Conservation (phyloP, 2,329 filamentous ascomycete genomes). For the Alternaria triticimaculans region DNA sequence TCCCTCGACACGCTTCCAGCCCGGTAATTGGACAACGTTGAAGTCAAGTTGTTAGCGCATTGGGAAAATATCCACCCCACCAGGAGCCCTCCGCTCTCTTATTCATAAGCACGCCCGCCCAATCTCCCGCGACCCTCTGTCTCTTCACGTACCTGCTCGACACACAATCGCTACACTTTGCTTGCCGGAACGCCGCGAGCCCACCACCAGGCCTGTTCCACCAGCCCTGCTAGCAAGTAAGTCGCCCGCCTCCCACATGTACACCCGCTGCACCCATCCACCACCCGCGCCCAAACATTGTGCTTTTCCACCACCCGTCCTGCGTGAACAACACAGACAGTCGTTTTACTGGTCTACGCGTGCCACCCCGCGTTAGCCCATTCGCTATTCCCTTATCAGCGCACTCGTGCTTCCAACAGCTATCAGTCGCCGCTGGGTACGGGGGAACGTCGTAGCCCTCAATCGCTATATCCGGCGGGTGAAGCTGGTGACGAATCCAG, state of each 20-base stretch:
- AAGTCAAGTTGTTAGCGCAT: slow-evolving; percentile 45
- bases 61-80: slow-evolving; percentile 46
- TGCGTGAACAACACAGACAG: slow-evolving; percentile 34
- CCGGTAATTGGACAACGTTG: slow-evolving; percentile 39
- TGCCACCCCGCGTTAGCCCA: slow-evolving; percentile 39
- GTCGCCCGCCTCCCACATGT: slow-evolving; percentile 24
- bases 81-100: slow-evolving; percentile 31
- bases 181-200: slow-evolving; percentile 40
- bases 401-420: slow-evolving; percentile 28
- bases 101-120: slow-evolving; percentile 46
- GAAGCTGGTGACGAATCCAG: slow-evolving; percentile 28
- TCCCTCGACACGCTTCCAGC: slow-evolving; percentile 33
- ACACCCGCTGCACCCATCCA: slow-evolving; percentile 22
- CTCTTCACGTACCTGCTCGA: slow-evolving; percentile 14
- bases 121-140: slow-evolving; percentile 25
- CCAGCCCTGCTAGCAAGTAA: slow-evolving; percentile 37
- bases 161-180: slow-evolving; percentile 35
- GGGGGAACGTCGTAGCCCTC: slow-evolving; percentile 35
- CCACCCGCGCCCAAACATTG: slow-evolving; percentile 15
- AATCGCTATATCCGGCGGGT: slow-evolving; percentile 20
- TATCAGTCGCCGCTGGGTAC: slow-evolving; percentile 32
- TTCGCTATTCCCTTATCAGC: slow-evolving; percentile 47
- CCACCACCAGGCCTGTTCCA: slow-evolving; percentile 33
- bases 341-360: slow-evolving; percentile 14
- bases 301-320: slow-evolving; percentile 22